phyloP scores from a whole-genome alignment of 140 eudicot species.

The Erigeron philadelphicus region DNA sequence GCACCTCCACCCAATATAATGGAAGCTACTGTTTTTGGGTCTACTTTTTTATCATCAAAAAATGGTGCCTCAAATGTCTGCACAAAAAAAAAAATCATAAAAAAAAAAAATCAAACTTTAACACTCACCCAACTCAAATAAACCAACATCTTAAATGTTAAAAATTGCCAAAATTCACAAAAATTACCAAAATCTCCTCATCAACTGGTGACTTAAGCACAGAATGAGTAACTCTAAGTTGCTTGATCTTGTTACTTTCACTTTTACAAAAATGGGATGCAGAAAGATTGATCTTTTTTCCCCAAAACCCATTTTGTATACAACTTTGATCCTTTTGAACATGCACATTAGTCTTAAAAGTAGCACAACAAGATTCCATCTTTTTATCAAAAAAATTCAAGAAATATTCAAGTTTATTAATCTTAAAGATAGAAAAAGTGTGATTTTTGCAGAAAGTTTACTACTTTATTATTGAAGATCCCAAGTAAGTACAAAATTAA shows the following conservation, averaged over 20 bases:
- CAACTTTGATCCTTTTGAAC: slow-evolving; percentile 20
- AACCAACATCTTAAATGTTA: neutral
- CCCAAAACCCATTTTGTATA: slow-evolving; percentile 43
- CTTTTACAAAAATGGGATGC: slow-evolving; percentile 27
- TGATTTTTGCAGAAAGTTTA: neutral
- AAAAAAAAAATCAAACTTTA: neutral
- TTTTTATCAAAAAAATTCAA: neutral
- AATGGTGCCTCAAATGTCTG: slow-evolving; percentile 52
- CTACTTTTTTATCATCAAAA: slow-evolving; percentile 51
- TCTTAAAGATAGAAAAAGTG: neutral
- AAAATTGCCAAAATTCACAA: neutral
- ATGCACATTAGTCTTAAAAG: slow-evolving; percentile 36
- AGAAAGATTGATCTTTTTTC: slow-evolving; percentile 36
- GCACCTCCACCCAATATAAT: slow-evolving; percentile 95
- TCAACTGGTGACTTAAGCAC: slow-evolving; percentile 65
- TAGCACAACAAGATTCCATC: slow-evolving; percentile 58
- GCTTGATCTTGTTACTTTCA: slow-evolving; percentile 31
- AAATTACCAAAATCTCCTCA: slow-evolving; percentile 54
- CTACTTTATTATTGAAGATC: slow-evolving; percentile 24
- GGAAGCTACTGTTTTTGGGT: slow-evolving; percentile 80
- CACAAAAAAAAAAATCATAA: neutral
- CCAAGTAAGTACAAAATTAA: neutral
- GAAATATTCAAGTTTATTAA: slow-evolving; percentile 9
- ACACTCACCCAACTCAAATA: neutral
- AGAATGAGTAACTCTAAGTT: slow-evolving; percentile 48